These are phyloP conservation scores for Pestalotiopsis sp. DNA, from an alignment of 2,329 filamentous ascomycete genomes.

Conservation along the genomic window DNA sequence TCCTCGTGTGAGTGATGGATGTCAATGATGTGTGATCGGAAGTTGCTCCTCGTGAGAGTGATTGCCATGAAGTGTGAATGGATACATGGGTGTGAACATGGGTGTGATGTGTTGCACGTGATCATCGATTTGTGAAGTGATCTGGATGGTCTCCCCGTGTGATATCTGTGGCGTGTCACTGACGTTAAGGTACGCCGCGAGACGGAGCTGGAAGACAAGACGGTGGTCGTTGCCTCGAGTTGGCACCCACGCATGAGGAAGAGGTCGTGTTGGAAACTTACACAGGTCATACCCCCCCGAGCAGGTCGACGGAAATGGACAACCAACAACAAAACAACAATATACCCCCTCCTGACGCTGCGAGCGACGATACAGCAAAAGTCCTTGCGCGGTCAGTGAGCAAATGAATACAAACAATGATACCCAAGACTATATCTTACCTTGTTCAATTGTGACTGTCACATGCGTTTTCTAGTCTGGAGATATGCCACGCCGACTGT, in stretches of 20 bases:
- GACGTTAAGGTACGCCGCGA: neutral
- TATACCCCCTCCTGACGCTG: neutral
- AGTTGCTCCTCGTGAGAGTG: slow-evolving; percentile 1
- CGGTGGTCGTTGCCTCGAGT: slow-evolving; percentile 7
- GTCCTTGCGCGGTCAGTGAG: neutral
- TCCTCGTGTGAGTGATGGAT: slow-evolving; percentile 1
- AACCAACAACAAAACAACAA: neutral
- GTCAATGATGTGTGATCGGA: neutral
- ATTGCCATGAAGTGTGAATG: neutral
- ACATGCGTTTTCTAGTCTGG: neutral
- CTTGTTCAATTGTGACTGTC: neutral
- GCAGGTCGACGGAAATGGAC: neutral
- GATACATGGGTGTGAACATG: neutral
- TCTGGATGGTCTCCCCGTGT: neutral
- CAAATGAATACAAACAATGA: slow-evolving; percentile 6
- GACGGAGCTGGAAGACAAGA: neutral
- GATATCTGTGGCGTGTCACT: neutral
- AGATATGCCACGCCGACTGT: neutral
- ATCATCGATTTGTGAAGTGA: slow-evolving; percentile 7
- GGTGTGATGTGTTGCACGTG: slow-evolving; percentile 2
- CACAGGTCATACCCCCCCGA: neutral
- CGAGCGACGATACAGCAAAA: neutral
- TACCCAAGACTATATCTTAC: neutral
- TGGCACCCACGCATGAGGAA: slow-evolving; percentile 6
- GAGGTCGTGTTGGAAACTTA: neutral